phyloP scores from a whole-genome alignment of 768 basidiomycete genomes.

The Favolaschia claudopus region DNA sequence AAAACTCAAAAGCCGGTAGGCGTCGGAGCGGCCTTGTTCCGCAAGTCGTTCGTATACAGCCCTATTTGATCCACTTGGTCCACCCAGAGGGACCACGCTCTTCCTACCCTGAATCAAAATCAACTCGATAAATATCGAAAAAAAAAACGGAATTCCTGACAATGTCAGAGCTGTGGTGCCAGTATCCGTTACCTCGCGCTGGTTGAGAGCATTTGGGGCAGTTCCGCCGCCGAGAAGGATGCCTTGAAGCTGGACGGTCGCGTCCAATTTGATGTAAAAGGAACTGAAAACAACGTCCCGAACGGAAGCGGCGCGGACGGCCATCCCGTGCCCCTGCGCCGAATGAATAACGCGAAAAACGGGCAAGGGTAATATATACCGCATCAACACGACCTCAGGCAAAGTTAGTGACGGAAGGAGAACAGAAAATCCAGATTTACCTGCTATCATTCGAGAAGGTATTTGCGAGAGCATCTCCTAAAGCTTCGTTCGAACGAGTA shows the following conservation, averaged over 20 bases:
- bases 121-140: not conserved
- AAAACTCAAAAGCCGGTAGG: conserved; percentile 13
- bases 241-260: conserved; percentile 26
- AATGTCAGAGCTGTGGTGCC: conserved; percentile 15
- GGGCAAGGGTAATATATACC: not conserved
- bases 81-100: conserved; percentile 19
- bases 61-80: conserved; percentile 17
- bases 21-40: conserved; percentile 1
- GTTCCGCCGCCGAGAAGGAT: conserved; percentile 25
- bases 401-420: not conserved
- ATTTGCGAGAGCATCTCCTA: conserved; percentile 28
- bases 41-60: conserved; percentile 21
- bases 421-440: not conserved
- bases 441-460: conserved; percentile 21
- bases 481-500: conserved; percentile 23
- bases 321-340: conserved; percentile 29
- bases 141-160: not conserved
- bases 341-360: not conserved
- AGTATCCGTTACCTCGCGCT: conserved; percentile 25
- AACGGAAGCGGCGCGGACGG: conserved; percentile 23
- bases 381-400: conserved; percentile 28
- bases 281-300: conserved; percentile 28
- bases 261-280: conserved; percentile 28
- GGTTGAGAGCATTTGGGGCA: conserved; percentile 8
- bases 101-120: not conserved